Evolutionary conservation across 768 basidiomycete genomes (phyloP).

Genomic region (Tylopilus cervinicoccineus): DNA sequence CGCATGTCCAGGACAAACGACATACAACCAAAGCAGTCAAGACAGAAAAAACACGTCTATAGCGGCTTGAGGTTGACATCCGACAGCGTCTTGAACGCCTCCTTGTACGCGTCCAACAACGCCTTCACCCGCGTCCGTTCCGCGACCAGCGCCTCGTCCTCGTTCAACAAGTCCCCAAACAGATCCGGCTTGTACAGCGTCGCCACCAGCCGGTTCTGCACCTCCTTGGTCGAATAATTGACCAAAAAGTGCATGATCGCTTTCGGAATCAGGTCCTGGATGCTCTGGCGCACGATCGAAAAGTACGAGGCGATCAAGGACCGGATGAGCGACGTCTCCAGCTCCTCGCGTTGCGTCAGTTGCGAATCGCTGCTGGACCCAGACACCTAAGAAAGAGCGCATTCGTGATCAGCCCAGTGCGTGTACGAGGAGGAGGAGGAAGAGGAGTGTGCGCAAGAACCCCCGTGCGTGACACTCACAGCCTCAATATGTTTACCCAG

Average conservation of each 20-base stretch:
- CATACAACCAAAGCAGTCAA: no score
- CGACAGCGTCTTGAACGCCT: constrained; percentile 82
- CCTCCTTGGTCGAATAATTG: constrained; percentile 93
- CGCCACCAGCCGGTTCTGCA: constrained; percentile 95
- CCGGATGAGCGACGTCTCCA: constrained; percentile 94
- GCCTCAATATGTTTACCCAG: constrained; percentile 96
- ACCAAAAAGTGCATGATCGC: constrained; percentile 98
- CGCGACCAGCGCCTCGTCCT: constrained; percentile 92
- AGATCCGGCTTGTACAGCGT: constrained; percentile 92
- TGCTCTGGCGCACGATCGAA: constrained; percentile 91
- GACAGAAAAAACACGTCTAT: constrained; percentile 24
- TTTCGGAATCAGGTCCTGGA: constrained; percentile 96
- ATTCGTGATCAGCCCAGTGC: constrained; percentile 9
- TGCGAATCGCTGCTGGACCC: constrained; percentile 56
- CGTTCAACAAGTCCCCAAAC: constrained; percentile 86
- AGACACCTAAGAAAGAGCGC: constrained; percentile 39
- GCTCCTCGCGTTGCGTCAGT: constrained; percentile 82
- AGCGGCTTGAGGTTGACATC: constrained; percentile 74
- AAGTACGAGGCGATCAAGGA: constrained; percentile 96
- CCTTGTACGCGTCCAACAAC: constrained; percentile 93
- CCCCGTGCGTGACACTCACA: constrained; percentile 50
- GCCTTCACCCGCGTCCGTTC: constrained; percentile 94
- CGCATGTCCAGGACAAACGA: no score
- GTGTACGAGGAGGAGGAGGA: constrained; percentile 2
- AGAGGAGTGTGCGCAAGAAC: no score